Evolutionary conservation across 495 filamentous ascomycete species (phyloP), one percentile per base, ranked within the genome.

Genomic region (Delitschia confertaspora): DNA sequence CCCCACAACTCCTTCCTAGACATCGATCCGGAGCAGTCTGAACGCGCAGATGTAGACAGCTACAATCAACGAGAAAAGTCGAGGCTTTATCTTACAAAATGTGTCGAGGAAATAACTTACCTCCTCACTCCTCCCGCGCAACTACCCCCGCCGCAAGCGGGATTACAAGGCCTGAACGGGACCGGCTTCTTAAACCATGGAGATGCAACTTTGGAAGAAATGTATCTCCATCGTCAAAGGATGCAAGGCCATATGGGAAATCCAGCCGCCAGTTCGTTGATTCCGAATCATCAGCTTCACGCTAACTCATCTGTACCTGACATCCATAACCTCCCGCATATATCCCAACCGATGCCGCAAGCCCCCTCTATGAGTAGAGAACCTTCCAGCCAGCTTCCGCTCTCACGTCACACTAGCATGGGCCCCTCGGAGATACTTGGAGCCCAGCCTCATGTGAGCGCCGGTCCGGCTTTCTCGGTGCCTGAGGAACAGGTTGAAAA

Each of bases 281-380:
- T 67, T 31, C 64, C 68, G n/a, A 82, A 79, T 53, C 72, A 78
- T 49, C 72, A 78, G 27, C 63, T 64, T 4, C 70, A 69, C 4
- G 68, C 66, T 29, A 62, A 68, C 21, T 65, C 69, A n/a, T 51
- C 41, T 1, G 48, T 61, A 2, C 45, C 61, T 8, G 66, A 66
- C 45, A 51, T 65, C 27, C 43, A 57, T 65, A 70, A 48, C 36
- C 17, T 46, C 10, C 27, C 42, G 9, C 32, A 56, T 17, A 31
- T 39, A n/a, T 30, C 42, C 13, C 42, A 50, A 13, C 50, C 30
- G 16, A 17, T 33, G 13, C 59, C 55, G 17, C 53, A 57, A 43
- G 57, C 57, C 9, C 42, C 55, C 4, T 38, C 34, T 4, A 59
- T 59, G 59, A 29, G 34, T 9, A 49, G 59, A 16, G 53, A 61